A percentile compares a stretch with the other conserved stretches of the same genome.
Evolutionary conservation across 1,284 basidiomycete species (phyloP).

Genomic region (Clitocybe nebularis): DNA sequence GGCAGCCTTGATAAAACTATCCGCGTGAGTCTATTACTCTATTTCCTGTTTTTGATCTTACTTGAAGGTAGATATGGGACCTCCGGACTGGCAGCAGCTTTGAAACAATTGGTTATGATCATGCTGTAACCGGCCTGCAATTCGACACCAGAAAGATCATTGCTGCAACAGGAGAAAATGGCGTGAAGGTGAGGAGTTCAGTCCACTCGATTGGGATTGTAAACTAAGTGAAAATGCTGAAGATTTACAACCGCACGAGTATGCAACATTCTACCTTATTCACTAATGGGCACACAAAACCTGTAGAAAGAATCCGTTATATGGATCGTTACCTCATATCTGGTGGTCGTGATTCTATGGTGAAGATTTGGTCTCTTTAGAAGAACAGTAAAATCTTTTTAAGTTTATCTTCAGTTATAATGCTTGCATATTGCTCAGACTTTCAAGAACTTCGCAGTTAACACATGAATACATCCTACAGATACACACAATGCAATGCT

Average conservation of each 20-base stretch:
- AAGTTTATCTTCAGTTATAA: constrained; percentile 8
- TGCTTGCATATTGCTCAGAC: constrained; percentile 9
- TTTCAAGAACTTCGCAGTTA: neutral
- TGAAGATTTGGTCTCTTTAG: constrained; percentile 96
- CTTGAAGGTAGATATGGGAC: constrained; percentile 81
- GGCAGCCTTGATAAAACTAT: constrained; percentile 95
- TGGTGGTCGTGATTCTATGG: constrained; percentile 82
- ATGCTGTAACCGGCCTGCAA: constrained; percentile 88
- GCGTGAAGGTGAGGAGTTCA: constrained; percentile 83
- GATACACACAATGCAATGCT: neutral
- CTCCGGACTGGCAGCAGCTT: constrained; percentile 85
- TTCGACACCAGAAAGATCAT: constrained; percentile 95
- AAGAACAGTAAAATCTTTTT: constrained; percentile 8
- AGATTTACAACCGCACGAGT: constrained; percentile 96
- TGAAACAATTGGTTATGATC: constrained; percentile 90
- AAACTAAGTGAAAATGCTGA: constrained; percentile 9
- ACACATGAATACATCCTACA: neutral
- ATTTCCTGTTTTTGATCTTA: constrained; percentile 2
- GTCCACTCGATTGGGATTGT: too few relatives aligned
- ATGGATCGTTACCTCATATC: constrained; percentile 96
- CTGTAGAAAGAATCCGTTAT: constrained; percentile 88
- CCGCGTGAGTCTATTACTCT: constrained; percentile 49
- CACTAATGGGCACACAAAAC: constrained; percentile 90
- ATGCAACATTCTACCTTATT: constrained; percentile 82
- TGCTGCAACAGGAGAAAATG: constrained; percentile 92